Base-by-base conservation (phyloP, 164 flowering plant species). In the Malania oleifera region DNA sequence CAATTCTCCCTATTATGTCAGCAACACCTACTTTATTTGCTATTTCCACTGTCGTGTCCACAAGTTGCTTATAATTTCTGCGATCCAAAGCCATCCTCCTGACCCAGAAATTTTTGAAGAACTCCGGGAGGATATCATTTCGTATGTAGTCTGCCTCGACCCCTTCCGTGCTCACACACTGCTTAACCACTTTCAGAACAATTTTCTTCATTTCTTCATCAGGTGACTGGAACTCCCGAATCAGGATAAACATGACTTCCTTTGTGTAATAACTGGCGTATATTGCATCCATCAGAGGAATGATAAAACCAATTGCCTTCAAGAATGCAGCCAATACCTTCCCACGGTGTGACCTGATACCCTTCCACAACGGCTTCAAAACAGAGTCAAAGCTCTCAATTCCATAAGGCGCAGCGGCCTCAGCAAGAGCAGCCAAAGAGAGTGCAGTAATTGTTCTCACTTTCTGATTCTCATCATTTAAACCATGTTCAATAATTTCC, bases 191-290 rank as follows among this genome's bases (percentile, higher is more conserved):
- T 63, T 93, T 93, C 49, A 90, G 66, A 45, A 93, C 97, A 73
- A 93, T 93, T 58, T 93, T 93, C 83, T 93, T 93, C 99, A 93
- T 93, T 79, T 93, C 99, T 70, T 93, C 99, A 75, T 93, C 99
- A 9, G 99, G 99, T 1, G 99, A 90, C 63, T 93, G 99, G 67
- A 93, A 93, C 76, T 93, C 99, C 1, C 97, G 92, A 52, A 93
- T 93, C 59, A 93, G 63, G 59, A 91, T 82, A 61, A 83, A 60
- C 95, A 93, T 85, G 38, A 93, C 99, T 77, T 93, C 97, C 77
- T 86, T 93, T 4, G 99, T 93, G 54, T 93, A 93, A 71, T 93
- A 90, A 60, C 93, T 90, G 5, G 99, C 99, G 74, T 93, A 93
- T 1, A 88, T 60, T 2, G 96, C 95, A 66, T 95, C 99, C 99